Evolutionary conservation across 176 grass and related monocot species (phyloP).

Genomic region (Zea luxurians): DNA sequence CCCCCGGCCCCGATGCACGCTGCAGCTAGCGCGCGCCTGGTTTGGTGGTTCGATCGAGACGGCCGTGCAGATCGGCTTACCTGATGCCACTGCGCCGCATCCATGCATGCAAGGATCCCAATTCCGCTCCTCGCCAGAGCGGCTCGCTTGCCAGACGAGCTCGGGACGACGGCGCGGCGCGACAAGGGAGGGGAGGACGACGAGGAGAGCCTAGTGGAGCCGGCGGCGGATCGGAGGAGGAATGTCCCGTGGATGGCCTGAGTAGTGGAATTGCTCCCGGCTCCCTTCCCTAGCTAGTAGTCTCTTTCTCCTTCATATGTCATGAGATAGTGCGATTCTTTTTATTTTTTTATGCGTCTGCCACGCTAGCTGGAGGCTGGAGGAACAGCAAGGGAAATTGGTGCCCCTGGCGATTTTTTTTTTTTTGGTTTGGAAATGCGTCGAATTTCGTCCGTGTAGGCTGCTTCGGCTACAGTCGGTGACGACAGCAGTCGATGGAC

Average conservation of each 20-base stretch:
- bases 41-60: slow-evolving; percentile 20
- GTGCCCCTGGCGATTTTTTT: neutral
- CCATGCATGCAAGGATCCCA: slow-evolving; percentile 68
- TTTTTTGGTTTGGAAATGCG: neutral
- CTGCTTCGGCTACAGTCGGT: slow-evolving; percentile 22
- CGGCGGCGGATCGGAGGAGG: slow-evolving; percentile 34
- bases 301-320: slow-evolving; percentile 40
- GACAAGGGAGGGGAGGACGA: neutral
- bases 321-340: slow-evolving; percentile 63
- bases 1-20: neutral
- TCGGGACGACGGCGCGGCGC: neutral
- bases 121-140: slow-evolving; percentile 21
- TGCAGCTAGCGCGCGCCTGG: neutral
- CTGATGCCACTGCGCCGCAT: slow-evolving; percentile 83
- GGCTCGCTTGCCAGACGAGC: slow-evolving; percentile 5
- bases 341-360: slow-evolving; percentile 42
- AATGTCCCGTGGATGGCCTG: slow-evolving; percentile 34
- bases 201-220: slow-evolving; percentile 13
- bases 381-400: slow-evolving; percentile 19
- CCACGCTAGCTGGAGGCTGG: neutral
- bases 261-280: slow-evolving; percentile 44
- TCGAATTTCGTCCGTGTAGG: neutral
- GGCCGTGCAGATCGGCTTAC: slow-evolving; percentile 35
- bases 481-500: slow-evolving; percentile 29
- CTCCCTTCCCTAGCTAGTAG: slow-evolving; percentile 2